Evolutionary conservation across 805 yeast species (phyloP).

Genomic region (Lachancea cidri): DNA sequence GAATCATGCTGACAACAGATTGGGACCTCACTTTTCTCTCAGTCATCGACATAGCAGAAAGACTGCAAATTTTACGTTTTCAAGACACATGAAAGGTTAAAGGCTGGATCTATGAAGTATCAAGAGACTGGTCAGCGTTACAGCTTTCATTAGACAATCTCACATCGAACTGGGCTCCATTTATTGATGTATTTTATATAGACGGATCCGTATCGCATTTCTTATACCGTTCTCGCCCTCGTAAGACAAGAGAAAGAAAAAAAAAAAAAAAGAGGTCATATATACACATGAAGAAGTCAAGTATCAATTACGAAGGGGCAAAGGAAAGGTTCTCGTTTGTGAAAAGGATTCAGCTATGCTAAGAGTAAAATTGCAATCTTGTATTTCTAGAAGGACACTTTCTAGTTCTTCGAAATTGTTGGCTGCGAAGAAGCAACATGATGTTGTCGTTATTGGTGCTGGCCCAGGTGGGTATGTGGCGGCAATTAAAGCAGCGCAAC

Average conservation of each 20-base stretch:
- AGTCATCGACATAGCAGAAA: too few species aligned
- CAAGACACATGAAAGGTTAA: too few species aligned
- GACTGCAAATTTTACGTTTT: too few species aligned
- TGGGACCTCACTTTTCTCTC: too few species aligned
- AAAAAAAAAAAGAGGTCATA: not conserved
- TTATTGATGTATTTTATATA: too few species aligned
- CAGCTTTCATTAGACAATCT: too few species aligned
- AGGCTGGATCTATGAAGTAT: not conserved
- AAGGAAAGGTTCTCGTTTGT: not conserved
- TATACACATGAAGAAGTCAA: slow-evolving; percentile 1
- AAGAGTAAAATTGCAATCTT: slow-evolving; percentile 5
- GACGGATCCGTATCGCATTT: not conserved
- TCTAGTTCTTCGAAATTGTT: slow-evolving; percentile 12
- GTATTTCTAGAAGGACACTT: slow-evolving; percentile 4
- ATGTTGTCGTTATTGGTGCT: slow-evolving; percentile 93
- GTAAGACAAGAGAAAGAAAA: not conserved
- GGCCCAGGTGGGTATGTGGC: slow-evolving; percentile 99
- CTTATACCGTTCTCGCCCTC: not conserved
- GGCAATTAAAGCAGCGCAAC: slow-evolving; percentile 97
- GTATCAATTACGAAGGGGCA: not conserved
- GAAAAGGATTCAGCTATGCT: slow-evolving; percentile 2
- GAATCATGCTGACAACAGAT: too few species aligned
- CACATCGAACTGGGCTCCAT: too few species aligned
- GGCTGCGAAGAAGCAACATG: slow-evolving; percentile 52
- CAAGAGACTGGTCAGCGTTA: too few species aligned